Base-by-base conservation (phyloP, 2,329 filamentous ascomycete species). In the Raffaelea albimanens region DNA sequence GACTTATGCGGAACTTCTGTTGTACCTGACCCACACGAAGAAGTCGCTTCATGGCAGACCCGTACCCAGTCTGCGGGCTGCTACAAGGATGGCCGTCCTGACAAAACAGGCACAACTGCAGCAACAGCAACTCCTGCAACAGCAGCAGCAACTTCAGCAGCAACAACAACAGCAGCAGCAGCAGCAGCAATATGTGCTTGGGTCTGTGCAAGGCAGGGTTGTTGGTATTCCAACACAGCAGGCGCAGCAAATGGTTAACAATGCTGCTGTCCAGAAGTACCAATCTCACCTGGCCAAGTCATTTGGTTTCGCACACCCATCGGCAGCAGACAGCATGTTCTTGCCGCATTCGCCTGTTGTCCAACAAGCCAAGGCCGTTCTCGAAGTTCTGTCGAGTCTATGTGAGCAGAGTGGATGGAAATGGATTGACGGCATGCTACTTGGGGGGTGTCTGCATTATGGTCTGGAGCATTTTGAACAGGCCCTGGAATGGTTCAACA, bases 351-450 rank as follows among this genome's bases (percentile, higher is more conserved):
- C 43, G 5, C 51, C 53, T 3, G 46, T 55, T 2, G 46, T 75
- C 20, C 63, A 71, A 47, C 77, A 73, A 53, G 87, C 87, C 9
- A 76, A 72, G 42, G 70, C 76, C 7, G 85, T 85, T 2, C 65
- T 95, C 19, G 78, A 86, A 34, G 78, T 88, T 57, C 71, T 95
- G 19, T 81, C 79, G 16, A 78, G 73, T 53, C 67, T 94, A 7
- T 95, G 88, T 60, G 80, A 85, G 57, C 83, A 91, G 61, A 87
- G 83, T 57, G 76, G 75, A 10, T 93, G 87, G 86, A 78, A 81
- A 56, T 98, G 93, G 93, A 77, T 89, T 46, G 91, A 97, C 60
- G 93, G 93, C 2, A 90, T 97, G 71, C 71, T 97, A 36, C 71
- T 97, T 7, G 88, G 86, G 36, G 93, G 93, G 2, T 97, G 93